A percentile compares a stretch with the other conserved stretches of the same genome.
Evolutionary conservation across 2,329 filamentous ascomycete genomes (phyloP).

Genomic region (Colletotrichum incanum): DNA sequence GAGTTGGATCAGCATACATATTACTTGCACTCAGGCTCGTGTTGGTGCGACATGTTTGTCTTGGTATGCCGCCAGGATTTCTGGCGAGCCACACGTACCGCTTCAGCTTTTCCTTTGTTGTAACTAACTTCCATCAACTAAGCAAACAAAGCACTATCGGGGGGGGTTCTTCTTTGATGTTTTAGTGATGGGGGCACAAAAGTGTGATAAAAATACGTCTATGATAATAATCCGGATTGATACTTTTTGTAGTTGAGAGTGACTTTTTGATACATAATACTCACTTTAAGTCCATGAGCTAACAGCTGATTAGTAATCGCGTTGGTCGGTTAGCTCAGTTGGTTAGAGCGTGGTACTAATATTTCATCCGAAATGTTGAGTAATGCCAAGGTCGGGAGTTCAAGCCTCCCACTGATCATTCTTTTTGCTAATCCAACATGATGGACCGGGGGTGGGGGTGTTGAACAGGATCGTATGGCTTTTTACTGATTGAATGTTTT

Average conservation of each 20-base stretch:
- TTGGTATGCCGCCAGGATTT: neutral
- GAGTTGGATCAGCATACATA: neutral
- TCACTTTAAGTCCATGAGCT: too few relatives aligned
- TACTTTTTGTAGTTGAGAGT: too few relatives aligned
- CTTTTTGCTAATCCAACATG: neutral
- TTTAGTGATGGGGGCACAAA: too few relatives aligned
- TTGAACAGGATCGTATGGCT: too few relatives aligned
- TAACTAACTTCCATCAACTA: neutral
- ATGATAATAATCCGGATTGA: too few relatives aligned
- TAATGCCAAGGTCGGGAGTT: conserved; percentile 42
- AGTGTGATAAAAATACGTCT: too few relatives aligned
- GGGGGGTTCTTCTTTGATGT: too few relatives aligned
- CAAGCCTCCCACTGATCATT: conserved; percentile 41
- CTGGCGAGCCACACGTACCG: neutral
- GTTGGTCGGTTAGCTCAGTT: conserved; percentile 34
- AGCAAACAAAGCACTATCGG: too few relatives aligned
- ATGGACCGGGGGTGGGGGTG: too few relatives aligned
- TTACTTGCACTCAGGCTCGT: neutral
- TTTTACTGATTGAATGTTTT: too few relatives aligned
- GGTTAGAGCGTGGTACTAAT: conserved; percentile 43
- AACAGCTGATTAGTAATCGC: neutral
- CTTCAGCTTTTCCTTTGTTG: too few relatives aligned
- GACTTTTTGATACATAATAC: too few relatives aligned
- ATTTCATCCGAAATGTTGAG: conserved; percentile 12
- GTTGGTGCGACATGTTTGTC: neutral